Evolutionary conservation across 2,329 filamentous ascomycete species (phyloP).

Genomic region (Beauveria caledonica): DNA sequence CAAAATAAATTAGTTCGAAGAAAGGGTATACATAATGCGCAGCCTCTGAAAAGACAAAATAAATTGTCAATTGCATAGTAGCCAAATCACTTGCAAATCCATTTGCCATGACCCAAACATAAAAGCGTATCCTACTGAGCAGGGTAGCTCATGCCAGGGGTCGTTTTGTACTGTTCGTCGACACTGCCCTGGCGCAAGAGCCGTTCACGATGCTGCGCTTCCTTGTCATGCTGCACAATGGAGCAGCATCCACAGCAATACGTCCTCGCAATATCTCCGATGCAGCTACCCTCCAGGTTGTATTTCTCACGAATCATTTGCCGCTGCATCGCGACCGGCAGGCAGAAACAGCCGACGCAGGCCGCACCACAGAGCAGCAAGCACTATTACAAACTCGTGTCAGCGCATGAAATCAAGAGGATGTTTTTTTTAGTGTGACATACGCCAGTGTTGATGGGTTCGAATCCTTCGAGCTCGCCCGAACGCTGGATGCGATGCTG

Average conservation of each 20-base stretch:
- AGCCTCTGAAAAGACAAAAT: not conserved
- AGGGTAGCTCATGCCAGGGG: constrained; percentile 23
- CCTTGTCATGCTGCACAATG: constrained; percentile 40
- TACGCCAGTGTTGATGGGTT: constrained; percentile 39
- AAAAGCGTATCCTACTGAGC: not conserved
- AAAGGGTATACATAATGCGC: not conserved
- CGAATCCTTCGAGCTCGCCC: constrained; percentile 33
- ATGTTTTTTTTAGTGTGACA: constrained; percentile 13
- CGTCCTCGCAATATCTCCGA: constrained; percentile 32
- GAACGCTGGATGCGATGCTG: constrained; percentile 36
- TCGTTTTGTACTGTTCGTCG: constrained; percentile 25
- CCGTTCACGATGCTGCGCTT: constrained; percentile 31
- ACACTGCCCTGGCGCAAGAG: constrained; percentile 13
- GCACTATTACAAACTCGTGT: constrained; percentile 23
- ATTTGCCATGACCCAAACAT: not conserved
- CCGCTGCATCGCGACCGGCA: constrained; percentile 37
- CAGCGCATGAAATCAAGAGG: not conserved
- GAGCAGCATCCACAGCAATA: constrained; percentile 39
- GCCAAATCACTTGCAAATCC: not conserved
- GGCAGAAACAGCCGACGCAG: constrained; percentile 33
- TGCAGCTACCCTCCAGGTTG: constrained; percentile 35
- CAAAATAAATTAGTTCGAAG: not conserved
- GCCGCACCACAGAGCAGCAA: constrained; percentile 33
- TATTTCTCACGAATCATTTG: constrained; percentile 36
- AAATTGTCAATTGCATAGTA: not conserved